phyloP scores from a whole-genome alignment of 441 rosid species.

The Bruguiera hainesii region DNA sequence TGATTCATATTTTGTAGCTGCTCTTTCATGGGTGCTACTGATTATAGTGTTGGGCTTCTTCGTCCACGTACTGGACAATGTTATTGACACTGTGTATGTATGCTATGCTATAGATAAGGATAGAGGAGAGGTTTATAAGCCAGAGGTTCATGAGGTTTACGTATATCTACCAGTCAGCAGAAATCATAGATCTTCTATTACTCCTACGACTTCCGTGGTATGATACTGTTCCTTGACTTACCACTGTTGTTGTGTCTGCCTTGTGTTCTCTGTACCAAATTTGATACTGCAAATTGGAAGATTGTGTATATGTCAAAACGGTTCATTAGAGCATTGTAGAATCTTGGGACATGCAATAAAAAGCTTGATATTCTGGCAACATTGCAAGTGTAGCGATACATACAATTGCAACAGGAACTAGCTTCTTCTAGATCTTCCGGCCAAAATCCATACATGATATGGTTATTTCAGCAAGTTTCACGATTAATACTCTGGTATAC shows the following conservation, averaged over 20 bases:
- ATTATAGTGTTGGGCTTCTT: slow-evolving; percentile 59
- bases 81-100: slow-evolving; percentile 67
- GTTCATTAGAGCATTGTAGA: not conserved
- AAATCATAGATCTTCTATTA: slow-evolving; percentile 41
- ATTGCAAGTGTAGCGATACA: not conserved
- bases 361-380: slow-evolving; percentile 13
- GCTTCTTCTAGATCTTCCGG: not conserved
- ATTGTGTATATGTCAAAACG: slow-evolving; percentile 26
- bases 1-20: slow-evolving; percentile 53
- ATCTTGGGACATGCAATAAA: too few species aligned
- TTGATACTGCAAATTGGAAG: slow-evolving; percentile 28
- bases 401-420: not conserved
- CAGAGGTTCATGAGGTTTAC: slow-evolving; percentile 81
- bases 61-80: slow-evolving; percentile 71
- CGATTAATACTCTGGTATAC: too few species aligned
- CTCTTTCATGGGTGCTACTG: slow-evolving; percentile 59
- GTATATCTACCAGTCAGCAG: slow-evolving; percentile 62
- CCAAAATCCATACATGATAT: not conserved
- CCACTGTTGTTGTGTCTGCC: slow-evolving; percentile 9
- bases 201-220: slow-evolving; percentile 33
- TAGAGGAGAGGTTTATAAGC: slow-evolving; percentile 77
- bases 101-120: slow-evolving; percentile 78
- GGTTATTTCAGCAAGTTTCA: not conserved
- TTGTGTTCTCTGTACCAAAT: slow-evolving; percentile 23
- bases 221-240: slow-evolving; percentile 16